Evolutionary conservation across 352 stramenopile genomes (phyloP).

Genomic region (Labyrinthula sp.): DNA sequence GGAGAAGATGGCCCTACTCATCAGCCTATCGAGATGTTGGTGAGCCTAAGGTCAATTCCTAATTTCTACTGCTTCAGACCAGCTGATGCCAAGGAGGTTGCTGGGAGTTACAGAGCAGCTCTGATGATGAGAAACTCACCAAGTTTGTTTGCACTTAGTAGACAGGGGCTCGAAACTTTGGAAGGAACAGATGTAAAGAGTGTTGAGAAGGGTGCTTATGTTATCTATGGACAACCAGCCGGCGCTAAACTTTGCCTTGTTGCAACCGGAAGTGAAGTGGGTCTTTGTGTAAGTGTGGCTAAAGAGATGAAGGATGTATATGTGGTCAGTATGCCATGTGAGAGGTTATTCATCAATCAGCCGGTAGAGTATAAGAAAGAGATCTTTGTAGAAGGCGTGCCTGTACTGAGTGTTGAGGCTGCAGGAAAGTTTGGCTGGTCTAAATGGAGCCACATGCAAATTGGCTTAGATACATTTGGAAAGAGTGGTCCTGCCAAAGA

Average conservation of each 20-base stretch:
- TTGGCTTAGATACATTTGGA: slow-evolving; percentile 61
- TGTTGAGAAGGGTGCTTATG: slow-evolving; percentile 67
- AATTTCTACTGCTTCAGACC: slow-evolving; percentile 93
- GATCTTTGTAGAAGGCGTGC: slow-evolving; percentile 76
- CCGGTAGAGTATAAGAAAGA: slow-evolving; percentile 74
- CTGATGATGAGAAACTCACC: slow-evolving; percentile 49
- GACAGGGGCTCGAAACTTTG: slow-evolving; percentile 66
- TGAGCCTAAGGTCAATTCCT: slow-evolving; percentile 76
- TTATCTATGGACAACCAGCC: slow-evolving; percentile 39
- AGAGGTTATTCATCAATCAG: slow-evolving; percentile 89
- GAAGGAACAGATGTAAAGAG: slow-evolving; percentile 58
- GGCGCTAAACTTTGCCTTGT: slow-evolving; percentile 66
- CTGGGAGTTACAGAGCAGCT: slow-evolving; percentile 70
- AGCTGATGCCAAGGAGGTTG: slow-evolving; percentile 92
- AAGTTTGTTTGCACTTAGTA: slow-evolving; percentile 71
- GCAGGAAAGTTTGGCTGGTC: slow-evolving; percentile 72
- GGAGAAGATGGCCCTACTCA: slow-evolving; percentile 97
- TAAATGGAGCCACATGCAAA: slow-evolving; percentile 52
- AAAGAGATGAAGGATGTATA: slow-evolving; percentile 64
- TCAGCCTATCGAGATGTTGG: slow-evolving; percentile 94
- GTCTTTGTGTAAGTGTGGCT: slow-evolving; percentile 72
- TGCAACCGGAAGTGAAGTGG: slow-evolving; percentile 77
- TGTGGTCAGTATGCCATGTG: slow-evolving; percentile 88
- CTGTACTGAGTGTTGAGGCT: slow-evolving; percentile 83
- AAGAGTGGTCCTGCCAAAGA: slow-evolving; percentile 58